Conservation (phyloP, 371 early-diverging fungal genomes). For the Rhizopus delemar region DNA sequence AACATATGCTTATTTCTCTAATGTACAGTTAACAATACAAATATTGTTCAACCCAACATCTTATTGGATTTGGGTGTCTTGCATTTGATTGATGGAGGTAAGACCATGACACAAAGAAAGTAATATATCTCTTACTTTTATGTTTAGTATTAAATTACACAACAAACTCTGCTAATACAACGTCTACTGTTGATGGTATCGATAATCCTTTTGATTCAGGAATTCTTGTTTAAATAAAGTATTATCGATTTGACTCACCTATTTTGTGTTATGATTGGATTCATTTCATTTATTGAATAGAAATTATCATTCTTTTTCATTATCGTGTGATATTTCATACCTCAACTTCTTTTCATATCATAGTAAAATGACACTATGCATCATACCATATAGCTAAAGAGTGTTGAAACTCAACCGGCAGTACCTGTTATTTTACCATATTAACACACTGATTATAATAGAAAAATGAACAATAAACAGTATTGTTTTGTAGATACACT, state of each 20-base stretch:
- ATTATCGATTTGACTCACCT: no score
- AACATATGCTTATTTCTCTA: neutral
- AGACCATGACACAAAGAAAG: neutral
- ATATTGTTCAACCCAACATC: slow-evolving; percentile 38
- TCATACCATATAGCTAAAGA: neutral
- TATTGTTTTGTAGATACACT: no score
- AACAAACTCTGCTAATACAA: neutral
- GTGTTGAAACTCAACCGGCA: no score
- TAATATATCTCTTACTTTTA: neutral
- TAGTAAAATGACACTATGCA: neutral
- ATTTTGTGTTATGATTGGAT: no score
- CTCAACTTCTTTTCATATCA: no score
- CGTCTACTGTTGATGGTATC: neutral
- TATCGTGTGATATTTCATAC: no score
- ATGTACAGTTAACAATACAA: slow-evolving; percentile 23
- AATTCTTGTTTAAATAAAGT: neutral
- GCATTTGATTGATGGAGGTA: slow-evolving; percentile 41
- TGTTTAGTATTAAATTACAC: neutral
- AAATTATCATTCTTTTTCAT: neutral
- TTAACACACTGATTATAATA: no score
- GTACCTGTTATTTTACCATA: no score
- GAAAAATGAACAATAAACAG: no score
- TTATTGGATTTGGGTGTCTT: slow-evolving; percentile 48
- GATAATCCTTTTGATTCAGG: no score
- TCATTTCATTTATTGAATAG: neutral